Percentiles rank a stretch among this genome's conserved stretches.
phyloP scores from a whole-genome alignment of 164 flowering plant species.

The Annona squamosa region DNA sequence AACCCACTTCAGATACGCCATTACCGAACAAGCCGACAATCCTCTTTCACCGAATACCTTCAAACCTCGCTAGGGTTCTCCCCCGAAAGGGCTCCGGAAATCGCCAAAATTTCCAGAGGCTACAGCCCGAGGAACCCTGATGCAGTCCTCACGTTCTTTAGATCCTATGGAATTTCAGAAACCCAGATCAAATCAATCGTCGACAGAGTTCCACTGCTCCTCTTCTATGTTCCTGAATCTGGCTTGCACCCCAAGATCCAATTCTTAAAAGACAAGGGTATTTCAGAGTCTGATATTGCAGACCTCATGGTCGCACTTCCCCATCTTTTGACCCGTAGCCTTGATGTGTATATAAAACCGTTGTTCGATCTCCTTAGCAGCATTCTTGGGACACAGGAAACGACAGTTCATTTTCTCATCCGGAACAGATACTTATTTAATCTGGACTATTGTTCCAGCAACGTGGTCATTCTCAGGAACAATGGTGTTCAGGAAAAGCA shows the following conservation, averaged over 20 bases:
- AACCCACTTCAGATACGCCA: neutral
- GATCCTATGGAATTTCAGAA: slow-evolving; percentile 1
- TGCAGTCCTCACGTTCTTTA: slow-evolving; percentile 10
- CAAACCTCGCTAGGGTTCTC: slow-evolving; percentile 6
- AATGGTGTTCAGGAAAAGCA: neutral
- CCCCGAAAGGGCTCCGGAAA: slow-evolving; percentile 5
- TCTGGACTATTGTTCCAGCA: neutral
- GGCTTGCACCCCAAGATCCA: slow-evolving; percentile 9
- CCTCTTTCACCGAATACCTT: neutral
- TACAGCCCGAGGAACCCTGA: neutral
- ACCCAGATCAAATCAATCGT: slow-evolving; percentile 6
- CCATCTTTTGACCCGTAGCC: neutral
- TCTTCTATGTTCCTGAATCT: neutral
- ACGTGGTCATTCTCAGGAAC: slow-evolving; percentile 5
- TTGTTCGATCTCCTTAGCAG: neutral
- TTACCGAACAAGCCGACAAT: neutral
- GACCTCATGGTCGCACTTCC: slow-evolving; percentile 1
- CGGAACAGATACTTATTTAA: slow-evolving; percentile 1
- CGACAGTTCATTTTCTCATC: neutral
- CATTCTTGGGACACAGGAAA: neutral
- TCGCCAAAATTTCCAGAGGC: neutral
- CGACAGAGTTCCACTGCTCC: neutral
- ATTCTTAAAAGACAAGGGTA: slow-evolving; percentile 8
- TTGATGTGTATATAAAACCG: neutral
- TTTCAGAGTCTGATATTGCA: slow-evolving; percentile 4